Evolutionary conservation across 352 stramenopile species (phyloP).

Genomic region (Phytophthora hibernalis): DNA sequence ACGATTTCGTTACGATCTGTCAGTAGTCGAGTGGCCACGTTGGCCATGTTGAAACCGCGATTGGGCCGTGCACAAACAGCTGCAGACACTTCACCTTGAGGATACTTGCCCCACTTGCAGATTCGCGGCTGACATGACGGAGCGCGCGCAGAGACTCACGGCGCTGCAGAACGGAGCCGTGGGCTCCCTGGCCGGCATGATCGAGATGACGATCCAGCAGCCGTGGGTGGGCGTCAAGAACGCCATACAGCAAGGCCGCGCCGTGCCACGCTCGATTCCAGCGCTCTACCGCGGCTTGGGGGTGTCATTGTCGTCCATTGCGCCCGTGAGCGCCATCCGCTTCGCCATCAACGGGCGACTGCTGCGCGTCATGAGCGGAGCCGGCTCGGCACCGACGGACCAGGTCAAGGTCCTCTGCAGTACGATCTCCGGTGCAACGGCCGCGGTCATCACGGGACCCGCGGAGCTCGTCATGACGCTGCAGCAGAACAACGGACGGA

Average conservation of each 20-base stretch:
- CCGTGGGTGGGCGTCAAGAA: conserved; percentile 86
- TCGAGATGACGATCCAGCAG: conserved; percentile 85
- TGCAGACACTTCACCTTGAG: conserved; percentile 19
- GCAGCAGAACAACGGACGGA: conserved; percentile 77
- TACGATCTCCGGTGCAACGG: conserved; percentile 59
- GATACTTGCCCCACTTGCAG: conserved; percentile 16
- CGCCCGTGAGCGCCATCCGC: conserved; percentile 77
- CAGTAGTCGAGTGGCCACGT: conserved; percentile 32
- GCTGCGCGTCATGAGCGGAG: conserved; percentile 43
- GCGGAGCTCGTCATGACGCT: conserved; percentile 86
- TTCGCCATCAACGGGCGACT: conserved; percentile 79
- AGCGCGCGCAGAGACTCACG: conserved; percentile 66
- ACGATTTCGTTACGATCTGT: conserved; percentile 18
- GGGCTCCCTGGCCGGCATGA: conserved; percentile 82
- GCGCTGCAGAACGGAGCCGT: conserved; percentile 77
- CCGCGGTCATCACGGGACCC: conserved; percentile 66
- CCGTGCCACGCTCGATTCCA: conserved; percentile 64
- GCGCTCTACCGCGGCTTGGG: conserved; percentile 82
- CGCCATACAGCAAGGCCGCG: conserved; percentile 77
- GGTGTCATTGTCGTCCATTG: conserved; percentile 78
- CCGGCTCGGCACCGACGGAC: conserved; percentile 40
- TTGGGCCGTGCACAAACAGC: conserved; percentile 10
- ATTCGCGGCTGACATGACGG: conserved; percentile 35
- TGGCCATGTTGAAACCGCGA: conserved; percentile 5
- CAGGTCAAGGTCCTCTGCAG: conserved; percentile 64